A percentile compares a stretch with the other conserved stretches of the same genome.
Conservation (phyloP, 352 stramenopile genomes). For the Globisporangium nunn region DNA sequence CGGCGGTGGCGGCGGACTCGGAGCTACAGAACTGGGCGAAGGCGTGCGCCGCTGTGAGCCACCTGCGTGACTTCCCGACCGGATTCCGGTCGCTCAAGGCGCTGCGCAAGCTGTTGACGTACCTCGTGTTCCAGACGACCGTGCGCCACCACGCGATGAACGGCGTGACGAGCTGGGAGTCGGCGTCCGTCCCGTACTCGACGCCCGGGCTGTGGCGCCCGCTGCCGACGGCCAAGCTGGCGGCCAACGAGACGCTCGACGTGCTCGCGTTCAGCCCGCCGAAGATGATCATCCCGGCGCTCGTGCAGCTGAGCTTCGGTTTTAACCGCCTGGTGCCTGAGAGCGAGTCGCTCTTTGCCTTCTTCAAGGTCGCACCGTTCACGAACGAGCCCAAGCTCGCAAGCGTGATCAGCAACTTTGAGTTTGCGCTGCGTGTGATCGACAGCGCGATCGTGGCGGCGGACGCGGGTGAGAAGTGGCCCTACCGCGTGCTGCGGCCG, state of each 20-base stretch:
- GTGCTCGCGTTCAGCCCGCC: slow-evolving; percentile 25
- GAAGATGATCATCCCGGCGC: slow-evolving; percentile 15
- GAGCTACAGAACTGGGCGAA: slow-evolving; percentile 28
- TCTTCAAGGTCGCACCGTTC: slow-evolving; percentile 22
- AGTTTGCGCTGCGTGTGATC: slow-evolving; percentile 17
- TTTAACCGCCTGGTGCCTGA: slow-evolving; percentile 25
- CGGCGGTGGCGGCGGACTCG: slow-evolving; percentile 3
- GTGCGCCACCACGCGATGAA: slow-evolving; percentile 56
- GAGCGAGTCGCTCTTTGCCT: slow-evolving; percentile 19
- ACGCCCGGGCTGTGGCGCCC: slow-evolving; percentile 33
- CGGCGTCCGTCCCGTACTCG: slow-evolving; percentile 30
- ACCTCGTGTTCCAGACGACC: slow-evolving; percentile 32
- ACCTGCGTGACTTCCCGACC: slow-evolving; percentile 27
- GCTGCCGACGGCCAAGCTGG: slow-evolving; percentile 25
- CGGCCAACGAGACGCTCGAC: slow-evolving; percentile 12
- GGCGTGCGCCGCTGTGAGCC: slow-evolving; percentile 15
- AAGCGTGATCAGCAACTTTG: slow-evolving; percentile 16
- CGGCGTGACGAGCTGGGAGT: slow-evolving; percentile 35
- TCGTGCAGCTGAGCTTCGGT: slow-evolving; percentile 22
- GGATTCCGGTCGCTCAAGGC: slow-evolving; percentile 7
- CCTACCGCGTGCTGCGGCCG: slow-evolving; percentile 28
- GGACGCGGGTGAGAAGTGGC: slow-evolving; percentile 19
- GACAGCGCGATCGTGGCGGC: slow-evolving; percentile 19
- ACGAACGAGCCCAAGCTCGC: slow-evolving; percentile 18
- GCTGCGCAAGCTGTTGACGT: slow-evolving; percentile 17